Percentiles rank a stretch among this genome's conserved stretches.
Conservation (phyloP, 148 eudicot genomes). For the Rhododendron henanense region DNA sequence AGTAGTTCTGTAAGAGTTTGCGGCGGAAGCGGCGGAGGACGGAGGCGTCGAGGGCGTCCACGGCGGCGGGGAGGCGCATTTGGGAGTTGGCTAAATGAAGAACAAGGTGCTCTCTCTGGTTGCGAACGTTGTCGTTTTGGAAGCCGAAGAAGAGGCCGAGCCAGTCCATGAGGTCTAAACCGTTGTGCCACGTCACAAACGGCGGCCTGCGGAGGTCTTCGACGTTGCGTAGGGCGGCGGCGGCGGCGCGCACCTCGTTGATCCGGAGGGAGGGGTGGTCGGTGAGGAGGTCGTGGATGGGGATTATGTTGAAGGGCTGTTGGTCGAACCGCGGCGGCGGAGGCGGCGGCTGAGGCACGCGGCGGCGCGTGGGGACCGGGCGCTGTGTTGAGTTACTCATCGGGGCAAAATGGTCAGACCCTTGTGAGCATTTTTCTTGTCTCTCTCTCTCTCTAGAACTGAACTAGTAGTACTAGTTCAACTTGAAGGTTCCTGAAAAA, state of each 20-base stretch:
- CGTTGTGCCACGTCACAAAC: slow-evolving; percentile 37
- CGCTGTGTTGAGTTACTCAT: slow-evolving; percentile 54
- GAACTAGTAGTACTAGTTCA: background rate
- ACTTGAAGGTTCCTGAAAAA: background rate
- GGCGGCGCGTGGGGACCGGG: slow-evolving; percentile 43
- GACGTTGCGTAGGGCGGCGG: slow-evolving; percentile 53
- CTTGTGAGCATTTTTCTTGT: background rate
- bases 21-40: slow-evolving; percentile 56
- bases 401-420: background rate
- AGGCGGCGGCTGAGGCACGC: slow-evolving; percentile 31
- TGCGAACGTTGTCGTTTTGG: slow-evolving; percentile 70
- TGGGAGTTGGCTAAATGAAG: slow-evolving; percentile 81
- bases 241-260: slow-evolving; percentile 84
- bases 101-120: slow-evolving; percentile 84
- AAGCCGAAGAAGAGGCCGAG: slow-evolving; percentile 76
- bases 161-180: slow-evolving; percentile 81
- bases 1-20: slow-evolving; percentile 55
- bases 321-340: slow-evolving; percentile 5
- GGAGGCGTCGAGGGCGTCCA: slow-evolving; percentile 44
- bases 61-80: slow-evolving; percentile 54
- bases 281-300: slow-evolving; percentile 59
- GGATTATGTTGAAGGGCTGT: slow-evolving; percentile 68
- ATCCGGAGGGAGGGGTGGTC: slow-evolving; percentile 82
- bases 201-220: slow-evolving; percentile 77
- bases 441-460: background rate